Percentiles rank a stretch among this genome's conserved stretches.
These are phyloP conservation scores for Tolypocladium nubicola DNA, from an alignment of 2,329 filamentous ascomycete species.

Conservation along the genomic window DNA sequence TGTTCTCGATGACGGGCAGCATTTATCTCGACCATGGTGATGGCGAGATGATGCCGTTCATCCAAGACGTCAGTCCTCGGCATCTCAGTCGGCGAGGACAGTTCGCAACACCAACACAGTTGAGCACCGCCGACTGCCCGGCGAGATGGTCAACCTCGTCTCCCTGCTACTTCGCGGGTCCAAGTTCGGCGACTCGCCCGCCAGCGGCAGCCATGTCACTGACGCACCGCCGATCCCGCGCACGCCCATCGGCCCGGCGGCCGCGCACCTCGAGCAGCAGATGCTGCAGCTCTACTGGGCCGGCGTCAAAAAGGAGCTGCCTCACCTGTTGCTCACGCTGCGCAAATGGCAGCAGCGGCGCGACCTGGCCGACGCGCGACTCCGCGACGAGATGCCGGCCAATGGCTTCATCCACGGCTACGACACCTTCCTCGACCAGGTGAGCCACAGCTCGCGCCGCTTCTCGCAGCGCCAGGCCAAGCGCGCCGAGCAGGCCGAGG, in stretches of 20 bases:
- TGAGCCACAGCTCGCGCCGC: conserved; percentile 17
- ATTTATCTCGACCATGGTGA: too few species aligned
- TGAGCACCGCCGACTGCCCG: neutral
- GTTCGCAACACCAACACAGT: neutral
- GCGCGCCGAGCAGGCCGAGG: neutral
- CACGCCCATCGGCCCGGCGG: conserved; percentile 1
- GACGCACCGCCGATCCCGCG: neutral
- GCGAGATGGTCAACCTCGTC: neutral
- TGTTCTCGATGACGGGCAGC: too few species aligned
- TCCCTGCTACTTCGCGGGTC: neutral
- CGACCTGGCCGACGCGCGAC: conserved; percentile 7
- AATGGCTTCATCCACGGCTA: conserved; percentile 20
- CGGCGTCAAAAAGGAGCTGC: conserved; percentile 22
- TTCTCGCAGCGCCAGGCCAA: conserved; percentile 15
- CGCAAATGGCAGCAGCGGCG: conserved; percentile 16
- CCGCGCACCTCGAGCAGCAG: conserved; percentile 2
- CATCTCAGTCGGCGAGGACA: neutral
- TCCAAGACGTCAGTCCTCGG: too few species aligned
- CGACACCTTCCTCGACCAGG: conserved; percentile 27
- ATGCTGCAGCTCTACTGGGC: conserved; percentile 22
- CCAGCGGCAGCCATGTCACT: conserved; percentile 3
- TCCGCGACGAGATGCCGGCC: conserved; percentile 11
- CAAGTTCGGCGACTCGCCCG: neutral
- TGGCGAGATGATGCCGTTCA: too few species aligned
- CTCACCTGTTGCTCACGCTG: conserved; percentile 22